Evolutionary conservation across 768 basidiomycete genomes (phyloP).

Genomic region (Trametes punicea): DNA sequence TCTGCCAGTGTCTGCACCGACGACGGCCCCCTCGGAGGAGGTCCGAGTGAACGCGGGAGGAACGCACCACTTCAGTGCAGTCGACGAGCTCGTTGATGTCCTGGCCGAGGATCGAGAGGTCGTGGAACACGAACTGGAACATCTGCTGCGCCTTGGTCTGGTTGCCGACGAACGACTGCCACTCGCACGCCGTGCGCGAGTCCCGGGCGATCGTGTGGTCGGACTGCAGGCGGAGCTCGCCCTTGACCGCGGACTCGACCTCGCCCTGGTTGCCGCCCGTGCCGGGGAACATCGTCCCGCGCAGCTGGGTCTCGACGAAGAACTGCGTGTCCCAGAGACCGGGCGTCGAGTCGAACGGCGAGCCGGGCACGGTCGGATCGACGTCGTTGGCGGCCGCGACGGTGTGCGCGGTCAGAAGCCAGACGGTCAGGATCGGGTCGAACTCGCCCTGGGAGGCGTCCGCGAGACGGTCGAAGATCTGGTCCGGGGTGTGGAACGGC

Average conservation of each 20-base stretch:
- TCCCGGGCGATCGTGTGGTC: constrained; percentile 31
- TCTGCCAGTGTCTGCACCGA: too few relatives aligned
- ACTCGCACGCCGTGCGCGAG: constrained; percentile 31
- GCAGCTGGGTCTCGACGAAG: constrained; percentile 29
- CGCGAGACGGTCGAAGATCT: constrained; percentile 13
- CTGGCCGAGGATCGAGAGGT: constrained; percentile 10
- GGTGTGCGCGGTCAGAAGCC: constrained; percentile 20
- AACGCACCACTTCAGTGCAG: constrained; percentile 12
- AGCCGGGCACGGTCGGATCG: constrained; percentile 23
- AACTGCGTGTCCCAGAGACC: constrained; percentile 26
- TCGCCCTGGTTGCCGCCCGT: constrained; percentile 28
- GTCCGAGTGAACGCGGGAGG: not conserved
- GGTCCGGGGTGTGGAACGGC: constrained; percentile 26
- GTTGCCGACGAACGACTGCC: constrained; percentile 27
- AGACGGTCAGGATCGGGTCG: constrained; percentile 19
- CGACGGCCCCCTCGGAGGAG: too few relatives aligned
- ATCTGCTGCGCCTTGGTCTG: constrained; percentile 3
- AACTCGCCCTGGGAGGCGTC: constrained; percentile 21
- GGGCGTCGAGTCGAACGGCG: constrained; percentile 29
- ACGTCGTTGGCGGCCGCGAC: constrained; percentile 25
- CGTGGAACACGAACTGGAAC: constrained; percentile 11
- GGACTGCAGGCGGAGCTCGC: constrained; percentile 34
- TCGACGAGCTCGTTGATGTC: constrained; percentile 6
- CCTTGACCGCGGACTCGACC: constrained; percentile 27
- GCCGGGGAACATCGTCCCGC: constrained; percentile 27